phyloP scores from a whole-genome alignment of 345 rosid species.

The Erucastrum elatum region DNA sequence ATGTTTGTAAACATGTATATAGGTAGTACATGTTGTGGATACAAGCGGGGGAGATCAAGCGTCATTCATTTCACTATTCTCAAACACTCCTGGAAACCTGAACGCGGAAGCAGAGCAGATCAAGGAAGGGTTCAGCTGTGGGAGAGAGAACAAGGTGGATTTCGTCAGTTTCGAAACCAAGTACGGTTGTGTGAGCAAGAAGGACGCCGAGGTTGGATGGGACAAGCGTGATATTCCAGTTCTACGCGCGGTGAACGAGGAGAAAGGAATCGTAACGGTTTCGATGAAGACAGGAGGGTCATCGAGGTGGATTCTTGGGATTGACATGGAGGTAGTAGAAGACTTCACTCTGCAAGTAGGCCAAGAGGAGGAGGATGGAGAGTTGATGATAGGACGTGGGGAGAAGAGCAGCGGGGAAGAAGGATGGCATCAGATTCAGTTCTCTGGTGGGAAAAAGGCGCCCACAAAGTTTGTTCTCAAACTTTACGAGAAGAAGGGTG shows the following conservation, averaged over 20 bases:
- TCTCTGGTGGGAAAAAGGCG: conserved; percentile 74
- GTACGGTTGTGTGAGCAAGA: conserved; percentile 71
- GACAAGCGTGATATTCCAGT: conserved; percentile 60
- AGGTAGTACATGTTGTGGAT: conserved; percentile 93
- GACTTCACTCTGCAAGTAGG: conserved; percentile 63
- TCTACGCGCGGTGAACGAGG: conserved; percentile 50
- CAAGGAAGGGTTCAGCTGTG: conserved; percentile 71
- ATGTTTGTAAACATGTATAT: too few species aligned
- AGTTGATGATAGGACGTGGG: conserved; percentile 57
- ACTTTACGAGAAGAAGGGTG: conserved; percentile 46
- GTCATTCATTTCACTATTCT: conserved; percentile 66
- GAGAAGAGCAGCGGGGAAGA: conserved; percentile 44
- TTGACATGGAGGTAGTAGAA: conserved; percentile 68
- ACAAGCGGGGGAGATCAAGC: conserved; percentile 54
- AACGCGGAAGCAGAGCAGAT: conserved; percentile 65
- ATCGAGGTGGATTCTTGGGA: conserved; percentile 79
- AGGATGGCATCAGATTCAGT: conserved; percentile 87
- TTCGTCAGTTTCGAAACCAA: conserved; percentile 67
- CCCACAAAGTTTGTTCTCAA: conserved; percentile 58
- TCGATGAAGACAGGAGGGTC: conserved; percentile 68
- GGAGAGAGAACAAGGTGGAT: conserved; percentile 71
- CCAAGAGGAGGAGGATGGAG: conserved; percentile 37
- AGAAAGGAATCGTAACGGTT: conserved; percentile 48
- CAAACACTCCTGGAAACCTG: conserved; percentile 86
- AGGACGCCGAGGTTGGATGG: conserved; percentile 70